Evolutionary conservation across 345 rosid species (phyloP).

Genomic region (Lumnitzera littorea): DNA sequence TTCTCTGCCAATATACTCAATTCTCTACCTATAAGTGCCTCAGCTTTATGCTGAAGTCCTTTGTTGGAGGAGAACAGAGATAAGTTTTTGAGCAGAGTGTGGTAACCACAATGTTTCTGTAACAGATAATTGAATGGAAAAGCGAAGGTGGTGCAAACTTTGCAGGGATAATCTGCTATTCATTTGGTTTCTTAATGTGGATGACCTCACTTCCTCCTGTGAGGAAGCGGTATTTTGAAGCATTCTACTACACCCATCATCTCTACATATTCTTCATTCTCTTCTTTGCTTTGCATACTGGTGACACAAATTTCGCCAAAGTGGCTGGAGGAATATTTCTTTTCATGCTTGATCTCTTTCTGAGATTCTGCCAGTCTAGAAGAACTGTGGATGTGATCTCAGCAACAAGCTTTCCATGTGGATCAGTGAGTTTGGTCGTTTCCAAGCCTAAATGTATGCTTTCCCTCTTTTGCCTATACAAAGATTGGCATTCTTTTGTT

Average conservation of each 20-base stretch:
- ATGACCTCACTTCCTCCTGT: constrained; percentile 32
- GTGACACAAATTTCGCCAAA: constrained; percentile 29
- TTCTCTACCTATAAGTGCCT: background rate
- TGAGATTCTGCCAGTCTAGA: constrained; percentile 44
- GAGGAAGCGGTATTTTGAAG: constrained; percentile 32
- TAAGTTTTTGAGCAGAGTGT: background rate
- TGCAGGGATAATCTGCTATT: constrained; percentile 35
- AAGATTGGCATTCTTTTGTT: background rate
- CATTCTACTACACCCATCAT: constrained; percentile 47
- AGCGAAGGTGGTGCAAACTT: constrained; percentile 28
- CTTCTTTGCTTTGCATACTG: constrained; percentile 39
- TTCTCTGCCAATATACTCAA: too few relatives aligned
- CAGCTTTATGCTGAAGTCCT: background rate
- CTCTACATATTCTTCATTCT: constrained; percentile 37
- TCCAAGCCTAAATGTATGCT: constrained; percentile 30
- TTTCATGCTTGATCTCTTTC: constrained; percentile 36
- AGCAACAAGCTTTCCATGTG: constrained; percentile 36
- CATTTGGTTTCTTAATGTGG: constrained; percentile 38
- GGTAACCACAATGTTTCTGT: background rate
- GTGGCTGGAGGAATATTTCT: constrained; percentile 32
- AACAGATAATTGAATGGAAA: constrained; percentile 35
- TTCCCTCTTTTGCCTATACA: background rate
- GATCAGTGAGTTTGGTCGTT: constrained; percentile 30
- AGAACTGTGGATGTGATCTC: constrained; percentile 28
- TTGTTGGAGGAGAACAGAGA: background rate